Base-by-base conservation (phyloP, 2,329 filamentous ascomycete genomes). In the Penicillium sp. region DNA sequence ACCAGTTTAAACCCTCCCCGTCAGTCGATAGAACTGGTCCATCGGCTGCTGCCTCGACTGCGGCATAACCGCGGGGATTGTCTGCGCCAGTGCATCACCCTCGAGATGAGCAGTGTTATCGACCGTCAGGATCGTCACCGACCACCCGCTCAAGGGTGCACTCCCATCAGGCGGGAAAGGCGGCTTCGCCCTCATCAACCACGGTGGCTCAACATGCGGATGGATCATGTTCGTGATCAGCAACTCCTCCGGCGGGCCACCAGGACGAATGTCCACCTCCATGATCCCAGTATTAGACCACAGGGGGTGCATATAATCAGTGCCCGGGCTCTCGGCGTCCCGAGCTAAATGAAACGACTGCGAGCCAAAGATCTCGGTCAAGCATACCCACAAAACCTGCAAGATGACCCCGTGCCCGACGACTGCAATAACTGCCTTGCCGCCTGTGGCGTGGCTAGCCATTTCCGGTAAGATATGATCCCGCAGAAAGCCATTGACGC, bases 381-480 rank as follows among this genome's bases (percentile, higher is more conserved):
- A 73, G 11, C 82, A 80, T 55, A 83, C 82, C 82, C 89, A 87
- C 0, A 96, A 75, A 44, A 85, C 82, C 4, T 85, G 85, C 2
- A 96, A 82, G 44, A 96, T 86, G 61, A 96, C 88, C 16, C 92
- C 92, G 69, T 96, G 92, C 1, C 92, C 89, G 3, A 96, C 89
- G 14, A 96, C 77, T 1, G 86, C 87, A 13, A 92, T 78, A 2
- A 79, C 76, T 6, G 73, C 68, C 13, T 80, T 72, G 14, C 68
- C 60, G 6, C 63, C 37, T 2, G 54, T 3, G n/a, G 63, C 61
- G 0, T 69, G 60, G 6, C 73, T 64, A 11, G 77, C 60, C 24
- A 88, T 62, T 4, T 89, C 60, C 6, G 87, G 87, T 5, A 84
- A 65, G 1, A 96, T 76, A 67, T 89, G 79, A 13, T 80, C 74